A percentile compares a stretch with the other conserved stretches of the same genome.
phyloP scores from a whole-genome alignment of 345 rosid genomes.

The Gossypium turneri region DNA sequence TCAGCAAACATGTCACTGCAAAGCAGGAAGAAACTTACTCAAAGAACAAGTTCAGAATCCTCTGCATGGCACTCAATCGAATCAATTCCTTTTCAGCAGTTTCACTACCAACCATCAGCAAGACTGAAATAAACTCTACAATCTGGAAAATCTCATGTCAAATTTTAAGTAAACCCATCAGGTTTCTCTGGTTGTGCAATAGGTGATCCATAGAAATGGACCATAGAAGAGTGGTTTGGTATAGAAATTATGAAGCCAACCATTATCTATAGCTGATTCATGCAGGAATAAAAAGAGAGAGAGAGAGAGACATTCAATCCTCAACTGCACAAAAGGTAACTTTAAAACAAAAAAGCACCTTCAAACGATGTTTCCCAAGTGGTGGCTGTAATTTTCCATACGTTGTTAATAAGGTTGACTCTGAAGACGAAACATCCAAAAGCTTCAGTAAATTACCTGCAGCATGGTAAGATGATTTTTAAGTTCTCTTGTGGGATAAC shows the following conservation, averaged over 20 bases:
- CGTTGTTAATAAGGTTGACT: slow-evolving; percentile 58
- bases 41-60: slow-evolving; percentile 72
- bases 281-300: neutral
- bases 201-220: neutral
- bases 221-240: neutral
- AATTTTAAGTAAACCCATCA: neutral
- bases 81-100: slow-evolving; percentile 80
- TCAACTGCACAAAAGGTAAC: neutral
- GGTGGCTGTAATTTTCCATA: slow-evolving; percentile 95
- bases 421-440: slow-evolving; percentile 62
- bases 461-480: slow-evolving; percentile 5
- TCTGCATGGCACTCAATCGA: slow-evolving; percentile 60
- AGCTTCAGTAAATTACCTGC: slow-evolving; percentile 84
- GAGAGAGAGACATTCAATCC: neutral
- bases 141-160: slow-evolving; percentile 43
- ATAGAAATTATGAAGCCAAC: slow-evolving; percentile 7
- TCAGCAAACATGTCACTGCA: neutral
- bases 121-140: slow-evolving; percentile 87
- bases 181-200: neutral
- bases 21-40: slow-evolving; percentile 50
- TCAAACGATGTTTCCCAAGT: slow-evolving; percentile 86
- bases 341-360: slow-evolving; percentile 41
- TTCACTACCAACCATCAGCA: slow-evolving; percentile 74
- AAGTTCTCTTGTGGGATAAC: neutral
- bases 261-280: slow-evolving; percentile 14